Conservation (phyloP, 2,329 filamentous ascomycete genomes). For the Penicillium thymicola region DNA sequence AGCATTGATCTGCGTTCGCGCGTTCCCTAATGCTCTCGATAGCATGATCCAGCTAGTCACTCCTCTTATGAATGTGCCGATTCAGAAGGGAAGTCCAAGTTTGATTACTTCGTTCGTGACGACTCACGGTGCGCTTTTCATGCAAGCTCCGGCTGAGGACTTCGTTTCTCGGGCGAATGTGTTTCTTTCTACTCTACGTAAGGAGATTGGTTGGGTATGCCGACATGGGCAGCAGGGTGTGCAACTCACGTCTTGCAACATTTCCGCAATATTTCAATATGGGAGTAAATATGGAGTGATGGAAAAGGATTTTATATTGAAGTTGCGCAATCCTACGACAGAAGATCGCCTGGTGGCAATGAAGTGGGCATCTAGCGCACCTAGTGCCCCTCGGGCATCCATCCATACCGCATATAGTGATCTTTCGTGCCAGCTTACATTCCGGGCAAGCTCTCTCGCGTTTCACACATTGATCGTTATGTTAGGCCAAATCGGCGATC, state of each 20-base stretch:
- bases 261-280: constrained; percentile 56
- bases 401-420: constrained; percentile 5
- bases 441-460: constrained; percentile 41
- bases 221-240: constrained; percentile 50
- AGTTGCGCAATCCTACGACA: constrained; percentile 8
- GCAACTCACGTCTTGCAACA: constrained; percentile 54
- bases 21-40: constrained; percentile 56
- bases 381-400: neutral
- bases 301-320: constrained; percentile 26
- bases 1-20: constrained; percentile 53
- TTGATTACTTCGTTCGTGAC: constrained; percentile 52
- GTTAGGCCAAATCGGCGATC: constrained; percentile 49
- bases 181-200: constrained; percentile 47
- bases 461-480: constrained; percentile 44
- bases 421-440: constrained; percentile 27
- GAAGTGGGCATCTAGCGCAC: constrained; percentile 14
- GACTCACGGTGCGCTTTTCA: constrained; percentile 52
- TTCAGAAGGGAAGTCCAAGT: constrained; percentile 35
- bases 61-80: constrained; percentile 42
- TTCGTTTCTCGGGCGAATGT: constrained; percentile 40
- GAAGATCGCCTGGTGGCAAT: constrained; percentile 17
- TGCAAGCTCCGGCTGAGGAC: constrained; percentile 29
- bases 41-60: constrained; percentile 56
- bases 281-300: constrained; percentile 42
- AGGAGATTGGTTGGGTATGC: constrained; percentile 49